Evolutionary conservation across 2,329 filamentous ascomycete species (phyloP).

Genomic region (Pezicula radicicola): DNA sequence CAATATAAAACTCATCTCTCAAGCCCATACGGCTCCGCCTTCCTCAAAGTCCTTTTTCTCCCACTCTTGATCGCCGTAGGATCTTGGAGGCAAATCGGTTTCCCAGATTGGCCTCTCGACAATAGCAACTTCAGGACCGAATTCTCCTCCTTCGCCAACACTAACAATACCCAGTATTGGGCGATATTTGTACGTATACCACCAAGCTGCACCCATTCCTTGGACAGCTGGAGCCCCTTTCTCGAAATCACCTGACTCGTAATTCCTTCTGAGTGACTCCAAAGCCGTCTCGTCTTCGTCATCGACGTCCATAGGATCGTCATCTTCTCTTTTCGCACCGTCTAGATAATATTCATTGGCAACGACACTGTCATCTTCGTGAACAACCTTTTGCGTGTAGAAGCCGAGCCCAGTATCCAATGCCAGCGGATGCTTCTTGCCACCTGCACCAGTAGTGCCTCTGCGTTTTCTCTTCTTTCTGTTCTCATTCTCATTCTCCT

Average conservation of each 20-base stretch:
- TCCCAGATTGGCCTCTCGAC: conserved; percentile 87
- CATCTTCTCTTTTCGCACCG: conserved; percentile 29
- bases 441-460: conserved; percentile 52
- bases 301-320: conserved; percentile 34
- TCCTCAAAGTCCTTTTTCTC: conserved; percentile 26
- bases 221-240: background rate
- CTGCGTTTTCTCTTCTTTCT: conserved; percentile 22
- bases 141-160: conserved; percentile 30
- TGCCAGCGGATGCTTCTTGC: conserved; percentile 38
- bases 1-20: background rate
- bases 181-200: conserved; percentile 90
- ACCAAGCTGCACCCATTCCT: conserved; percentile 33
- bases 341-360: conserved; percentile 26
- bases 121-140: conserved; percentile 72
- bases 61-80: conserved; percentile 56
- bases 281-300: conserved; percentile 15
- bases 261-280: conserved; percentile 27
- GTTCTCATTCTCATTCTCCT: conserved; percentile 11
- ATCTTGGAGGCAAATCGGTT: conserved; percentile 71
- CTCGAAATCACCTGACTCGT: conserved; percentile 25
- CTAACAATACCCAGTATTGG: conserved; percentile 77
- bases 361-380: conserved; percentile 33
- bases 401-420: conserved; percentile 31
- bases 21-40: conserved; percentile 1
- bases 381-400: conserved; percentile 33